Base-by-base conservation (phyloP, 768 basidiomycete genomes). In the Chalciporus chontae region DNA sequence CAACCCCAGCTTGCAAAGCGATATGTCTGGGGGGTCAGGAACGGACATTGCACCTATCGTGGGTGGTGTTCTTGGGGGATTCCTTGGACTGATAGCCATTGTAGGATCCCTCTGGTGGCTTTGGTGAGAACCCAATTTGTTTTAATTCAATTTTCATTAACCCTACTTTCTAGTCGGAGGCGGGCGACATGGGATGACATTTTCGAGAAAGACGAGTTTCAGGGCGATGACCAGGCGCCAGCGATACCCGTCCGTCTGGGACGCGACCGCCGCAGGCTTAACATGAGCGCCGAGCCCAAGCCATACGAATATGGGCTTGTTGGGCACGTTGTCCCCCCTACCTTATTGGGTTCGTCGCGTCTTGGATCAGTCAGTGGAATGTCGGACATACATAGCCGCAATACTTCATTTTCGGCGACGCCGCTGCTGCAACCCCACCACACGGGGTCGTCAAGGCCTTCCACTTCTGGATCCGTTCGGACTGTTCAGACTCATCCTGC, bases 241-340 rank as follows among this genome's bases (percentile, higher is more conserved):
- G 50, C 56, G 4, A 54, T 51, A 11, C 42, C 62, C 24, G 47
- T 54, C 21, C 62, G 57, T 15, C 55, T 51, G 39, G 51, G 51
- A 8, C 63, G 61, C 42, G 56, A 53, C 55, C 58, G 50, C 58
- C 68, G 40, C 59, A 70, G 47, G 14, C 55, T 69, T 23, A 62
- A 69, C 39, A 53, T 63, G 46, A 52, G 42, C 36, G 64, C 68
- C 24, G 73, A 75, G 41, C 80, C 79, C 5, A 76, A 69, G 60
- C 81, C 83, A 19, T 85, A 85, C 58, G 73, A 80, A 56, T 85
- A 85, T 54, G 83, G 82, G 15, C 71, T 79, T 37, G 77, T 85
- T 21, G 84, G 83, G 3, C 75, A 74, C 19, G 59, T 68, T 31
- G 14, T 55, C 7, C 55, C 66, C 9, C 66, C 66, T 38, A 56